phyloP scores from a whole-genome alignment of 1,284 basidiomycete genomes.

The Uromyces viciae-fabae region DNA sequence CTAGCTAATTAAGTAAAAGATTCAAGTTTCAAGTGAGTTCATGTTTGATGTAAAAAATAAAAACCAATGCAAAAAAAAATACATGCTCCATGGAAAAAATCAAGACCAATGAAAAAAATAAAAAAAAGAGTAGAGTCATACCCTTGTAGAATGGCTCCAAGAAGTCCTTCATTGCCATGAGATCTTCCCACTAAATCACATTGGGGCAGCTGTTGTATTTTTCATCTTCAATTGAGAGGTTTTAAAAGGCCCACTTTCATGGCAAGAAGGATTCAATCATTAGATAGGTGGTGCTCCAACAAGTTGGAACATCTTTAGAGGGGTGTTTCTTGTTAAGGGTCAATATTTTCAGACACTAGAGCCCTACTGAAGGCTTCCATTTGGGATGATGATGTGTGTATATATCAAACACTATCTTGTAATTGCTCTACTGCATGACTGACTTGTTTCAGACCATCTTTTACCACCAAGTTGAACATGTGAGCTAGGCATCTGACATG shows the following conservation, averaged over 20 bases:
- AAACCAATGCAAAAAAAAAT: too few relatives aligned
- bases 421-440: not conserved
- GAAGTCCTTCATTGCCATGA: not conserved
- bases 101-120: not conserved
- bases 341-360: not conserved
- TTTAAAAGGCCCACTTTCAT: not conserved
- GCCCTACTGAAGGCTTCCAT: not conserved
- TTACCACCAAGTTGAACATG: not conserved
- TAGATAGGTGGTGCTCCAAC: not conserved
- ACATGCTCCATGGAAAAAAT: too few relatives aligned
- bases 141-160: constrained; percentile 3
- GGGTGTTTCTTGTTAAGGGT: not conserved
- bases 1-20: too few relatives aligned
- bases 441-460: not conserved
- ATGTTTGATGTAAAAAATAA: too few relatives aligned
- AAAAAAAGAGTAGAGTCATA: not conserved
- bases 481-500: not conserved
- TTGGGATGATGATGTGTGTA: not conserved
- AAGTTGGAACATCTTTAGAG: not conserved
- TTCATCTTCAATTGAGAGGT: not conserved
- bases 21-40: too few relatives aligned
- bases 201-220: not conserved
- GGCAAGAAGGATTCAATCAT: not conserved
- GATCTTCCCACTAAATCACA: not conserved
- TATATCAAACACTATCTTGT: not conserved